phyloP scores from a whole-genome alignment of 441 rosid genomes.

The Cnidoscolus chayamansa region DNA sequence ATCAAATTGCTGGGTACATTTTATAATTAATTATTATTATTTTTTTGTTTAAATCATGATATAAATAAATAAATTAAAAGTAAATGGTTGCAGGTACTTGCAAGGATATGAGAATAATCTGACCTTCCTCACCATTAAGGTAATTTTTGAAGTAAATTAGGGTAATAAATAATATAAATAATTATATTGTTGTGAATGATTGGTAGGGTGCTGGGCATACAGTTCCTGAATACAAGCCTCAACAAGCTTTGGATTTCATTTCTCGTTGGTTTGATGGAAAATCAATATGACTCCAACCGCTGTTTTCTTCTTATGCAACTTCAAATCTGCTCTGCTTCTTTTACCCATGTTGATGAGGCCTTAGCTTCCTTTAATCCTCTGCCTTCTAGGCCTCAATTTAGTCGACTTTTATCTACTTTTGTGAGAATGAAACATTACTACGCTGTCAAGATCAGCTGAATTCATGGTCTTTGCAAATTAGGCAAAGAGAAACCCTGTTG shows the following conservation, averaged over 20 bases:
- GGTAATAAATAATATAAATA: too few species aligned
- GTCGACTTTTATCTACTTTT: background rate
- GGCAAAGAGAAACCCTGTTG: too few species aligned
- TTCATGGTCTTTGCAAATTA: too few species aligned
- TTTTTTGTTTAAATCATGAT: too few species aligned
- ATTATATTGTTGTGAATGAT: background rate
- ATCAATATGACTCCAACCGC: conserved; percentile 17
- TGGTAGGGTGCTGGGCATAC: conserved; percentile 68
- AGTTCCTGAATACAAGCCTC: conserved; percentile 63
- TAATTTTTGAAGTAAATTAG: too few species aligned
- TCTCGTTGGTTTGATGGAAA: conserved; percentile 40
- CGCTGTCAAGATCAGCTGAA: background rate
- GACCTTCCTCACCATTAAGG: conserved; percentile 53
- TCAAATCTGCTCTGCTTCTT: background rate
- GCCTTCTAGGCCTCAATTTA: background rate
- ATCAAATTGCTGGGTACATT: conserved; percentile 42
- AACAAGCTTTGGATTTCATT: conserved; percentile 40
- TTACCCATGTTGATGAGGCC: background rate
- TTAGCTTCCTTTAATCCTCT: background rate
- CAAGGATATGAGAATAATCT: conserved; percentile 52
- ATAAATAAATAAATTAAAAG: too few species aligned
- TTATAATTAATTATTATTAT: too few species aligned
- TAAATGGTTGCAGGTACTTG: conserved; percentile 37
- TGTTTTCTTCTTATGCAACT: background rate
- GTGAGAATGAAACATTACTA: background rate